phyloP scores from a whole-genome alignment of 2,329 filamentous ascomycete species.

The Ambrosiella xylebori region DNA sequence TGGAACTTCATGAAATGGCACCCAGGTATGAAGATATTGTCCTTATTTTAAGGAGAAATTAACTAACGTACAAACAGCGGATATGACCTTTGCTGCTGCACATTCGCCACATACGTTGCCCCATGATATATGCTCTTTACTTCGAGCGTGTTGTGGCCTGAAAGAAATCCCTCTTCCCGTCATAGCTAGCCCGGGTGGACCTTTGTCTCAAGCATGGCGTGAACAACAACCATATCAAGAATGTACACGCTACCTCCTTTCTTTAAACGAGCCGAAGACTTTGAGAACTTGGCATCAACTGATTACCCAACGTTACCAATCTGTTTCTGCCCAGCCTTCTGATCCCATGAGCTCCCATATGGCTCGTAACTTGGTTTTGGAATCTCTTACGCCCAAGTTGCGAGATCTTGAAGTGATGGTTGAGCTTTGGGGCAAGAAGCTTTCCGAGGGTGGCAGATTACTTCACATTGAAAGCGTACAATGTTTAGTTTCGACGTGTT shows the following conservation, averaged over 20 bases:
- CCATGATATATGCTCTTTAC: slow-evolving; percentile 46
- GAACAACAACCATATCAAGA: slow-evolving; percentile 25
- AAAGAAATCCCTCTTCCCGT: slow-evolving; percentile 18
- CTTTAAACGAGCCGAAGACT: slow-evolving; percentile 25
- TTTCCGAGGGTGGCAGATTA: slow-evolving; percentile 29
- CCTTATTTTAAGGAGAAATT: background rate
- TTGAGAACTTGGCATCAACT: slow-evolving; percentile 8
- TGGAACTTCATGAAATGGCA: slow-evolving; percentile 78
- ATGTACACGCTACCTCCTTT: slow-evolving; percentile 37
- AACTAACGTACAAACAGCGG: slow-evolving; percentile 28
- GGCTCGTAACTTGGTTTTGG: slow-evolving; percentile 33
- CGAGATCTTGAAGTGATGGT: slow-evolving; percentile 31
- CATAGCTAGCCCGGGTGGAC: slow-evolving; percentile 26
- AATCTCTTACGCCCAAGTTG: slow-evolving; percentile 36
- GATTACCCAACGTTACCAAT: background rate
- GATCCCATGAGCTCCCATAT: slow-evolving; percentile 23
- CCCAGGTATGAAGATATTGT: slow-evolving; percentile 40
- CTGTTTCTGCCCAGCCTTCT: slow-evolving; percentile 13
- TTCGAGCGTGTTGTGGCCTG: slow-evolving; percentile 51
- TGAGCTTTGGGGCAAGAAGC: slow-evolving; percentile 28
- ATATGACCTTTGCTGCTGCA: slow-evolving; percentile 48
- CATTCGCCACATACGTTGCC: slow-evolving; percentile 47
- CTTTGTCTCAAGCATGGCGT: slow-evolving; percentile 32
- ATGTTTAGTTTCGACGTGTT: slow-evolving; percentile 32
- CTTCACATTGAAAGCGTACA: slow-evolving; percentile 36